A percentile compares a stretch with the other conserved stretches of the same genome.
Conservation (phyloP, 768 basidiomycete species). For the Podaxis carcinomalis region DNA sequence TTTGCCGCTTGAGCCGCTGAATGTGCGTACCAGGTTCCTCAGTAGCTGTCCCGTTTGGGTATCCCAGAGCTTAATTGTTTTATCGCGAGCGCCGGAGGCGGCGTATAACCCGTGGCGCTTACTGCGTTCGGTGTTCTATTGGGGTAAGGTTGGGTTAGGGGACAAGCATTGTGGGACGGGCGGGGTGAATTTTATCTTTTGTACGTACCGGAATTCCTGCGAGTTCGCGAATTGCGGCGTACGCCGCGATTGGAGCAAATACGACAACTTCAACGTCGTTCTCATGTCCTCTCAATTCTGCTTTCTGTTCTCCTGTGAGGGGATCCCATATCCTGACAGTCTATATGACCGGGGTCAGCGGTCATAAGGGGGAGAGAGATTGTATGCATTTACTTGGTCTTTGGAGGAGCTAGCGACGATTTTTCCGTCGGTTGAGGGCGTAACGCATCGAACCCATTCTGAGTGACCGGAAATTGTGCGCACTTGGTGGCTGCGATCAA, state of each 20-base stretch:
- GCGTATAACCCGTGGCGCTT: constrained; percentile 58
- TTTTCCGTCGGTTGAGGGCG: constrained; percentile 68
- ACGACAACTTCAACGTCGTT: constrained; percentile 79
- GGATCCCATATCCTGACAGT: constrained; percentile 77
- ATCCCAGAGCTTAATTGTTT: constrained; percentile 92
- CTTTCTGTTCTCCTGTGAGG: constrained; percentile 68
- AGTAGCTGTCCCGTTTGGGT: constrained; percentile 76
- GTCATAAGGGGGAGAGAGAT: constrained; percentile 14
- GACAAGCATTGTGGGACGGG: constrained; percentile 1
- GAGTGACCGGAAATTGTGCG: constrained; percentile 74
- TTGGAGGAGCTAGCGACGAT: constrained; percentile 79
- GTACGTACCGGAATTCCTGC: constrained; percentile 60
- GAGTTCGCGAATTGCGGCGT: constrained; percentile 73
- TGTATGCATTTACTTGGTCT: constrained; percentile 62
- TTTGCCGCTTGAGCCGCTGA: neutral
- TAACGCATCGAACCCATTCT: constrained; percentile 78
- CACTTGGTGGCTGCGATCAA: constrained; percentile 56
- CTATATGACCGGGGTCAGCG: constrained; percentile 32
- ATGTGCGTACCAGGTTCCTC: constrained; percentile 57
- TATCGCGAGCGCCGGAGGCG: constrained; percentile 85
- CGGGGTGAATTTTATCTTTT: constrained; percentile 6
- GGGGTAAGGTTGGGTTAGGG: neutral
- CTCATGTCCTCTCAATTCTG: constrained; percentile 84
- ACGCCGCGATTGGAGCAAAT: constrained; percentile 76
- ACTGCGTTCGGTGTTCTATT: constrained; percentile 45